Conservation (phyloP, 1,284 basidiomycete species). For the Austropuccinia psidii region DNA sequence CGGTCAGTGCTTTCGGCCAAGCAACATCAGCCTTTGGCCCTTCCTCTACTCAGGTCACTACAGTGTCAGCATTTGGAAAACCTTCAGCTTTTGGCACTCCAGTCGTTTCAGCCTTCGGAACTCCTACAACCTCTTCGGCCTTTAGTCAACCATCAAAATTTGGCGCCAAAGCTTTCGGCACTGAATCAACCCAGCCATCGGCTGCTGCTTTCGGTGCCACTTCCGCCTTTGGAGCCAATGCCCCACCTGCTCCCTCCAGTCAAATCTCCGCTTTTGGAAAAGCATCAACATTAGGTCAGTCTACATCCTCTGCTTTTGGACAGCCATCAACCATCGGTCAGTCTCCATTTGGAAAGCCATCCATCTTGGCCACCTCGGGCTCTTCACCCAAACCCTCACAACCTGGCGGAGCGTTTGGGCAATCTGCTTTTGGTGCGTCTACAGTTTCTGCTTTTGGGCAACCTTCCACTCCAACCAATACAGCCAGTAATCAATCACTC, state of each 20-base stretch:
- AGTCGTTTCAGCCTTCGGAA: constrained; percentile 10
- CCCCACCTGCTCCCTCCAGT: neutral
- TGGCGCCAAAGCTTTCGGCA: neutral
- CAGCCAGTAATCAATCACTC: neutral
- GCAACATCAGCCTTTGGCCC: constrained; percentile 15
- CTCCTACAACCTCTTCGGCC: neutral
- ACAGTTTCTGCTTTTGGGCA: neutral
- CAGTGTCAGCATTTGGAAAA: constrained; percentile 21
- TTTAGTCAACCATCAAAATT: constrained; percentile 26
- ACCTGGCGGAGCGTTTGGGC: neutral
- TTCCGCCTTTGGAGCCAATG: neutral
- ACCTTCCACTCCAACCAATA: neutral
- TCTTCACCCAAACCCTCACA: neutral
- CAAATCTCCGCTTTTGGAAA: constrained; percentile 24
- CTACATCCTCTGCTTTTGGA: constrained; percentile 15
- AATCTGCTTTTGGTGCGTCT: neutral
- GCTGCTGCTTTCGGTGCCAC: neutral
- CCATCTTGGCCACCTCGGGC: neutral
- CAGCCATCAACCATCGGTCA: constrained; percentile 32
- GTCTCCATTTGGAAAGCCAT: constrained; percentile 16
- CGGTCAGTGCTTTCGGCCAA: constrained; percentile 26
- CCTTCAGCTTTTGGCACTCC: constrained; percentile 17
- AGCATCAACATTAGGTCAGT: neutral
- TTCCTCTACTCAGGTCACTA: neutral
- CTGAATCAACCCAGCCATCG: neutral